Evolutionary conservation across 805 yeast genomes (phyloP), one percentile per base, ranked within the genome.

Genomic region (Candida boidinii): DNA sequence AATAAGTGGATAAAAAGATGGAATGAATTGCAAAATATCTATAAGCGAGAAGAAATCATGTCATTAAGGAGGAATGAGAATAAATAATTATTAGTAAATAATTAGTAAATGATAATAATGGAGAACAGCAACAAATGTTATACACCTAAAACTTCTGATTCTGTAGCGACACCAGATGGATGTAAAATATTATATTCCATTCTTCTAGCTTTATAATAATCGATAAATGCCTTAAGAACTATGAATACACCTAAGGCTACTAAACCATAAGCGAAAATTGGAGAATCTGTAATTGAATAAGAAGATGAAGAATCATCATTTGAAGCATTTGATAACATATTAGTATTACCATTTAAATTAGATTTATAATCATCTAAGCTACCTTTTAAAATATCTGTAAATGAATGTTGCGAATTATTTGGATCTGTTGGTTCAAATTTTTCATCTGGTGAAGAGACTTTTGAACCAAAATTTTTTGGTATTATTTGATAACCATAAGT

Each of bases 121-220:
- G n/a, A n/a, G n/a, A n/a, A n/a, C n/a, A n/a, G n/a, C n/a, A n/a
- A n/a, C n/a, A n/a, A n/a, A n/a, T n/a, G n/a, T n/a, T n/a, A n/a
- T n/a, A n/a, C n/a, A n/a, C n/a, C n/a, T n/a, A n/a, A 23, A 14
- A 12, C 14, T 18, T 26, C 17, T 28, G 17, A 9, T 11, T 25
- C 18, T 21, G 23, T 23, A 28, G 31, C 20, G 15, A 23, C 12
- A 20, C 18, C 17, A 9, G 39, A 35, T 2, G 56, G 53, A 18
- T 37, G 32, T 19, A 50, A 31, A 19, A 84, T 79, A 16, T 63
- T 68, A 37, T 58, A 61, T 52, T 88, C 96, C 74, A 78, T 77
- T 47, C 71, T 73, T 51, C 80, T 76, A n/a, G 90, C 92, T 41
- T 76, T 66, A 42, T 68, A 66, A 53, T 79, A 90, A 51, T 82